Evolutionary conservation across 176 grass and related monocot species (phyloP), one percentile per base, ranked within the genome.

Genomic region (Pontederia paniculata): DNA sequence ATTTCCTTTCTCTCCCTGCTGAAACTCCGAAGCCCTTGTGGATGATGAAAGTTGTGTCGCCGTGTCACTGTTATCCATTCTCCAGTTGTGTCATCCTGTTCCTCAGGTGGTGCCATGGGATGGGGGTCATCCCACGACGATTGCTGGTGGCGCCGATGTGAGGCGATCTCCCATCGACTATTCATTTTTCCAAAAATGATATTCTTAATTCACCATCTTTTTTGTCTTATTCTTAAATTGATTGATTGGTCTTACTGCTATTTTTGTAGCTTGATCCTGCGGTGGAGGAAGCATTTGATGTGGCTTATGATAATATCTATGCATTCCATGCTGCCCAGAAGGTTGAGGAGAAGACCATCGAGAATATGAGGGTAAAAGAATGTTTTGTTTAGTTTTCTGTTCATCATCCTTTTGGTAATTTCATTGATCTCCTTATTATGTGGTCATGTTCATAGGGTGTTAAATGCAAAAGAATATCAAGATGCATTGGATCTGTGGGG

Each of bases 251-350:
- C 18, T 14, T 48, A 22, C 21, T 21, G n/a, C 5, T 63, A 22
- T 63, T 47, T 5, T 63, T 63, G 43, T 46, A 97, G 91, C 83
- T 90, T 87, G 91, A 97, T 72, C 86, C 86, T 65, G 80, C 66
- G 62, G 83, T 97, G 43, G 87, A 81, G 71, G 74, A 87, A 84
- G 77, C 91, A 76, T 97, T 97, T 17, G 80, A 97, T 41, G 79
- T 97, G 63, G 91, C 91, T 23, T 97, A 97, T 70, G 68, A 86
- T 37, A 97, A 97, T 72, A 97, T 97, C 52, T 97, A 97, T 77
- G 86, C 86, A 69, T 97, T 97, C 69, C 91, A 97, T 76, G 70
- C 55, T 62, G 76, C 82, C 11, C 91, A 97, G 79, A 97, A 73
- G 65, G 21, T 74, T 64, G 86, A 77, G 2, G 91, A 97, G 52